Base-by-base conservation (phyloP, 164 flowering plant species). In the Magnolia kwangsiensis region DNA sequence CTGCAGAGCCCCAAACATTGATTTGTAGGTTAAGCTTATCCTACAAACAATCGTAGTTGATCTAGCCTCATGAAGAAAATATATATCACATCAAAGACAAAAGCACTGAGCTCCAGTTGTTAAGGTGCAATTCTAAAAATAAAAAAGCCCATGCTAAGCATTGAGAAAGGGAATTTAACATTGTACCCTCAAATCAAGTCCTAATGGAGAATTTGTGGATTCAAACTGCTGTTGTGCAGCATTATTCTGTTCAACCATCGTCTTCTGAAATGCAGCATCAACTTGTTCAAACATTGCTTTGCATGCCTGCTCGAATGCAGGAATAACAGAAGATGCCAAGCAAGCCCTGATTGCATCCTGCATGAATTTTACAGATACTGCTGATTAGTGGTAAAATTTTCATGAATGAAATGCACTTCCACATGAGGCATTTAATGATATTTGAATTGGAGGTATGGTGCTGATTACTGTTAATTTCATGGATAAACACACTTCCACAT, bases 201-300 rank as follows among this genome's bases (percentile, higher is more conserved):
- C 94, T 72, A 96, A 67, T 14, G 92, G 85, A 24, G 97, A 90
- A 86, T 90, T 90, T 51, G 85, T 21, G 11, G 95, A 84, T 19
- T 96, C 98, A 81, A 91, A 82, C 49, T 91, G 95, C 80, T 93
- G 93, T 74, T 85, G 91, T 67, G 87, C 86, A 13, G 90, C 88
- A 80, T 83, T 75, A 31, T 90, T 80, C 81, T 93, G 98, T 76
- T 96, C 98, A 23, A 73, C 78, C 86, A 96, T 83, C 78, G 97
- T 98, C 82, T 92, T 94, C 81, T 90, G 94, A 74, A 93, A 91
- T 50, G 95, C 83, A 67, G 90, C 72, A 83, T 94, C 94, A 51
- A 96, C 86, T 89, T 96, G 99, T 80, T 94, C 98, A 87, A 96
- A 94, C 96, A 94, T 91, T 51, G 89, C 84, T 82, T 88, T 90